phyloP scores from a whole-genome alignment of 1,139 yeast genomes.

The Debaryomyces sp. region DNA sequence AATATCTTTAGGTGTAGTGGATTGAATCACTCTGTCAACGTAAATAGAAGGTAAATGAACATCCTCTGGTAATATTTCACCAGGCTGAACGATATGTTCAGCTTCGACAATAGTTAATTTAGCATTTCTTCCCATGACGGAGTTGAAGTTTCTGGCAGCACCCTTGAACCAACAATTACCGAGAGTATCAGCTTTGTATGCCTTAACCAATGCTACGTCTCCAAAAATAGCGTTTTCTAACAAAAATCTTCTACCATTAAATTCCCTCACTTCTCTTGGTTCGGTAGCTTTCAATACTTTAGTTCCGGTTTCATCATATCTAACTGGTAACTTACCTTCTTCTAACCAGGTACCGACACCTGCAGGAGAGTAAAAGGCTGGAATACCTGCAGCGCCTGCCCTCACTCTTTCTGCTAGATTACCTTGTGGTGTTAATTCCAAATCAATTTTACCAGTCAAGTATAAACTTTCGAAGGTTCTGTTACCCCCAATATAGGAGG shows the following conservation, averaged over 20 bases:
- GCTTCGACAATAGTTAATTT: conserved; percentile 52
- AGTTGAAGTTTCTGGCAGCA: conserved; percentile 50
- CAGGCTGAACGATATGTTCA: conserved; percentile 51
- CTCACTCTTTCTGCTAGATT: conserved; percentile 51
- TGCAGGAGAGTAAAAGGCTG: conserved; percentile 52
- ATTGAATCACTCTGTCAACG: conserved; percentile 41
- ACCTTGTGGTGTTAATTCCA: conserved; percentile 54
- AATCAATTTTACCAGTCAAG: conserved; percentile 45
- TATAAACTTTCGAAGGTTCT: conserved; percentile 45
- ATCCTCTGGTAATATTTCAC: conserved; percentile 47
- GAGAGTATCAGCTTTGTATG: conserved; percentile 47
- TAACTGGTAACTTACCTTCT: conserved; percentile 49
- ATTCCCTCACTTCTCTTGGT: conserved; percentile 45
- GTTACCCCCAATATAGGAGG: conserved; percentile 51
- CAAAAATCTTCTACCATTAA: conserved; percentile 45
- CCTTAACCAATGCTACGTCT: conserved; percentile 51
- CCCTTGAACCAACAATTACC: conserved; percentile 54
- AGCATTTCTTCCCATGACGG: conserved; percentile 49
- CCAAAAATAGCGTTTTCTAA: conserved; percentile 47
- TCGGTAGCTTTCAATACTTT: conserved; percentile 35
- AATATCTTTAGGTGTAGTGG: conserved; percentile 45
- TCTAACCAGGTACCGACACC: conserved; percentile 57
- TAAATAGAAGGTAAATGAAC: conserved; percentile 52
- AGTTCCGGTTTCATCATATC: conserved; percentile 34
- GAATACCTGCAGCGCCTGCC: conserved; percentile 55